Percentiles rank a stretch among this genome's conserved stretches.
Evolutionary conservation across 176 grass and related monocot genomes (phyloP).

Genomic region (Puya raimondii): DNA sequence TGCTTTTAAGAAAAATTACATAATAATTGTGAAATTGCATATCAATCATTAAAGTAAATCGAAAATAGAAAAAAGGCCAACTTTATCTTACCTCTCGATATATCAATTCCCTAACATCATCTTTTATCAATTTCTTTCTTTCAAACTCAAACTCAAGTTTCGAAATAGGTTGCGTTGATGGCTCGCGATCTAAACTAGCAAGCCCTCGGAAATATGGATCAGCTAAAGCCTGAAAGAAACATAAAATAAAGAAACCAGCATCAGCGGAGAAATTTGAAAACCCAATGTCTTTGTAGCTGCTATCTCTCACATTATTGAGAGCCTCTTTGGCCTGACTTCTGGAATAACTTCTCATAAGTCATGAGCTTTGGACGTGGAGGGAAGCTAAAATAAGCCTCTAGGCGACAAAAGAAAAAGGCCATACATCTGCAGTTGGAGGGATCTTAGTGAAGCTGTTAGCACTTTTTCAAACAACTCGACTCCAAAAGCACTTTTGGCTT

Average conservation of each 20-base stretch:
- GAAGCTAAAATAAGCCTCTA: too few relatives aligned
- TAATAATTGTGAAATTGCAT: slow-evolving; percentile 17
- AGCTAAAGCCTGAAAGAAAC: slow-evolving; percentile 61
- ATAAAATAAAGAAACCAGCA: slow-evolving; percentile 1
- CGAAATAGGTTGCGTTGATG: slow-evolving; percentile 53
- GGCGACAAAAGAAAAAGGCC: slow-evolving; percentile 9
- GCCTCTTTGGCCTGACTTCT: too few relatives aligned
- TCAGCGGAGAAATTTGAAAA: slow-evolving; percentile 13
- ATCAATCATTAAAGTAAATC: slow-evolving; percentile 5
- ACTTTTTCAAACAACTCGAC: background rate
- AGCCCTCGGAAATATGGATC: slow-evolving; percentile 87
- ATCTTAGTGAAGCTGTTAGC: too few relatives aligned
- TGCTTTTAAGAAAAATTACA: slow-evolving; percentile 36
- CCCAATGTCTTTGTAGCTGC: too few relatives aligned
- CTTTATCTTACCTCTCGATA: slow-evolving; percentile 69
- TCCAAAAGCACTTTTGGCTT: too few relatives aligned
- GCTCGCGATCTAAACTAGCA: slow-evolving; percentile 52
- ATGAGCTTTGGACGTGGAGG: too few relatives aligned
- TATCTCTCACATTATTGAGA: too few relatives aligned
- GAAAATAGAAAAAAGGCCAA: slow-evolving; percentile 10
- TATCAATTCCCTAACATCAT: slow-evolving; percentile 70
- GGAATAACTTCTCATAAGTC: too few relatives aligned
- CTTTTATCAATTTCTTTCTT: slow-evolving; percentile 69
- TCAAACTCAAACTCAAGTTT: slow-evolving; percentile 95
- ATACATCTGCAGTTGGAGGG: too few relatives aligned